These are phyloP conservation scores for Euphorbia pulcherrima DNA, from an alignment of 345 rosid species.

Conservation along the genomic window DNA sequence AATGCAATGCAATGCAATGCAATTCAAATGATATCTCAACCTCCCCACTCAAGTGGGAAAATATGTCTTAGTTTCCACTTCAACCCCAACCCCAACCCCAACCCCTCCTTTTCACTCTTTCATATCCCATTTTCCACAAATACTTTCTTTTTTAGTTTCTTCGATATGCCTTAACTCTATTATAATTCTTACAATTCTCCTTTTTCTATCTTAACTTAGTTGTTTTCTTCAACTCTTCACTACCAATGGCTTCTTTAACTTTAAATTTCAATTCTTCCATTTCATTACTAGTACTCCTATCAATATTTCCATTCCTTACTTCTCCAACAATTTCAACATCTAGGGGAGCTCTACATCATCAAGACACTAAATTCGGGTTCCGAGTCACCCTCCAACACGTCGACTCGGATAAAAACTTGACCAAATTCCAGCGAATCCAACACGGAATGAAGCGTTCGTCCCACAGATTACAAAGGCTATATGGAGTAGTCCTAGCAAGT, in stretches of 20 bases:
- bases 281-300: not conserved
- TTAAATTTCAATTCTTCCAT: not conserved
- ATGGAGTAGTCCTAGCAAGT: constrained; percentile 39
- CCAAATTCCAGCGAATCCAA: constrained; percentile 60
- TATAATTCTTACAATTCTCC: not conserved
- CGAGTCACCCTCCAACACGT: constrained; percentile 51
- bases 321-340: constrained; percentile 23
- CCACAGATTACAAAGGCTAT: constrained; percentile 52
- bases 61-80: constrained; percentile 22
- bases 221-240: too few species aligned
- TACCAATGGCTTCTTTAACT: constrained; percentile 15
- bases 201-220: not conserved
- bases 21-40: constrained; percentile 34
- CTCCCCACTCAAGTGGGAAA: constrained; percentile 16
- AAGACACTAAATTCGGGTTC: constrained; percentile 33
- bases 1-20: too few species aligned
- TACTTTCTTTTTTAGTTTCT: constrained; percentile 10
- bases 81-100: constrained; percentile 10
- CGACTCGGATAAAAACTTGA: constrained; percentile 69
- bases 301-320: not conserved
- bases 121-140: constrained; percentile 7
- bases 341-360: constrained; percentile 15
- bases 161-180: not conserved
- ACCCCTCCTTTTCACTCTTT: constrained; percentile 5
- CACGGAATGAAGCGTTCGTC: constrained; percentile 64